Conservation (phyloP, 345 rosid species). For the Ceriops zippeliana region DNA sequence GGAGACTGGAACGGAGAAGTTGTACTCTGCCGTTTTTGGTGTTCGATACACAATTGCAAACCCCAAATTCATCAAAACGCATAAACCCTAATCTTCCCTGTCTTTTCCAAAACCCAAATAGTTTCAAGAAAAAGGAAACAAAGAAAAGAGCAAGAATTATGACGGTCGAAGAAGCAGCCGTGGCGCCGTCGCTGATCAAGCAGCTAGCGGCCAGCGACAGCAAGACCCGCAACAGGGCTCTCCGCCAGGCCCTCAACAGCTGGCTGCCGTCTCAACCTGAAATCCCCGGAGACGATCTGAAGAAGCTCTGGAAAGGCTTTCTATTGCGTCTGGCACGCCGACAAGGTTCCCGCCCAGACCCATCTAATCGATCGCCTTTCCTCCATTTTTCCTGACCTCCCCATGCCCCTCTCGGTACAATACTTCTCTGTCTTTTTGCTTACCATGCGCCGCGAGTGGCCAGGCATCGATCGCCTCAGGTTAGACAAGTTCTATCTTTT, state of each 20-base stretch:
- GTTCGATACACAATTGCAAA: background rate
- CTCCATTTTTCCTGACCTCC: constrained; percentile 47
- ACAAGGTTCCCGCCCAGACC: constrained; percentile 62
- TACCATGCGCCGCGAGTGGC: constrained; percentile 96
- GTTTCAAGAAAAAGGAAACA: no score
- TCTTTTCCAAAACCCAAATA: background rate
- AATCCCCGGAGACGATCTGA: constrained; percentile 70
- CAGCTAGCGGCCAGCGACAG: constrained; percentile 67
- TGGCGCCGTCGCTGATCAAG: constrained; percentile 57
- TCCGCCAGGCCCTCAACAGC: constrained; percentile 44
- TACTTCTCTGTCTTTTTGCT: constrained; percentile 72
- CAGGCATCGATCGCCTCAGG: constrained; percentile 74
- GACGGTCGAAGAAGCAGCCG: background rate
- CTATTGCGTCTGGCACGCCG: constrained; percentile 98
- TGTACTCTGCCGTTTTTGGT: background rate
- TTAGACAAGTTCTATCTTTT: constrained; percentile 84
- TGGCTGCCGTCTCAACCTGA: constrained; percentile 73
- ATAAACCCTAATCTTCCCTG: background rate
- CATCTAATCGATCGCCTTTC: constrained; percentile 63
- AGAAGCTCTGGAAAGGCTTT: constrained; percentile 94
- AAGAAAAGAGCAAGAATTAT: no score
- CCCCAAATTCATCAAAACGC: background rate
- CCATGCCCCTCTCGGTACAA: constrained; percentile 43
- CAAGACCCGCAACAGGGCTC: constrained; percentile 56
- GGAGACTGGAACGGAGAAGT: background rate